A percentile compares a stretch with the other conserved stretches of the same genome.
phyloP scores from a whole-genome alignment of 331 rosid species.

The Quercus tomentella region DNA sequence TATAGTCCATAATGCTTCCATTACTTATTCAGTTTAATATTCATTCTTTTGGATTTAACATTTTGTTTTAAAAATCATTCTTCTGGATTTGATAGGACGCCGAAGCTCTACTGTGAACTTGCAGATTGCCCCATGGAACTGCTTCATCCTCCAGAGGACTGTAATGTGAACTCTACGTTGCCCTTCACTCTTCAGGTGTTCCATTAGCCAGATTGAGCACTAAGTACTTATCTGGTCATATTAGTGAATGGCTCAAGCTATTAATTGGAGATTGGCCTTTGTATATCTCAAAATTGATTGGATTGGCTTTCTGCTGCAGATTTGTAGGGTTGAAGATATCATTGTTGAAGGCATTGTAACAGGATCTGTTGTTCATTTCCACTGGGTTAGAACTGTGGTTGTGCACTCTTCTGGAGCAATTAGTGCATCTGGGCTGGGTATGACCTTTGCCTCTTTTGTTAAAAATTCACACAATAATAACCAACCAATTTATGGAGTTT shows the following conservation, averaged over 20 bases:
- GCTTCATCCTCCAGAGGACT: constrained; percentile 96
- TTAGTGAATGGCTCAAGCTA: constrained; percentile 12
- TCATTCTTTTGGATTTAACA: constrained; percentile 13
- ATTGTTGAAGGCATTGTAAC: constrained; percentile 64
- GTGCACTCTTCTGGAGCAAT: constrained; percentile 61
- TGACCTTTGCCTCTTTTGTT: constrained; percentile 18
- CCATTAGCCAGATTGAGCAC: constrained; percentile 34
- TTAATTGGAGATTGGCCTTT: constrained; percentile 11
- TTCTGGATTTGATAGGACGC: constrained; percentile 46
- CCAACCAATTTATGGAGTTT: not conserved
- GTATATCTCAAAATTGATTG: constrained; percentile 21
- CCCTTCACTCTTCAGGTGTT: constrained; percentile 80
- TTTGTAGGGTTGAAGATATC: constrained; percentile 57
- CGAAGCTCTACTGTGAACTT: constrained; percentile 65
- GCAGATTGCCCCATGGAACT: constrained; percentile 81
- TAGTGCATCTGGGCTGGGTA: constrained; percentile 90
- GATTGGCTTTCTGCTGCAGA: constrained; percentile 36
- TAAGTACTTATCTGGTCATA: constrained; percentile 32
- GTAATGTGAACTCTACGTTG: constrained; percentile 91
- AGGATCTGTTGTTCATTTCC: constrained; percentile 92
- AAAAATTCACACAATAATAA: not conserved
- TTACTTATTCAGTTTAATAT: constrained; percentile 1
- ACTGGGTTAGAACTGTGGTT: constrained; percentile 69
- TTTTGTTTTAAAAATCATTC: not conserved
- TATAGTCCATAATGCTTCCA: not conserved